A percentile compares a stretch with the other conserved stretches of the same genome.
phyloP scores from a whole-genome alignment of 192 early-diverging fungal genomes.

The Coemansia sp. region DNA sequence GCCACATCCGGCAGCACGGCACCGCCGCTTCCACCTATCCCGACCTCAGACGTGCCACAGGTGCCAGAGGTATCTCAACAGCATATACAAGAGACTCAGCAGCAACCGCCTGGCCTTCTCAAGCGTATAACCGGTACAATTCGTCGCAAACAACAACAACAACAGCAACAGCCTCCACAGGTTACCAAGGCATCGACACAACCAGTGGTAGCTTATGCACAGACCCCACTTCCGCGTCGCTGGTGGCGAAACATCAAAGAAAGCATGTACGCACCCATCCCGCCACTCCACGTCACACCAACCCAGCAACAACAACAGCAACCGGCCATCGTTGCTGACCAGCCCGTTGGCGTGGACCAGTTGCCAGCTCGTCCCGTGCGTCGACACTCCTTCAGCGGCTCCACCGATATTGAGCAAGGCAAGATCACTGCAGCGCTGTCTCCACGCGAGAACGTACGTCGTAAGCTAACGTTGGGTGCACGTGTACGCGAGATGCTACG shows the following conservation, averaged over 20 bases:
- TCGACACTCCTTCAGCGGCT: slow-evolving; percentile 51
- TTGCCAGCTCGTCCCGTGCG: slow-evolving; percentile 27
- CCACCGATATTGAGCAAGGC: slow-evolving; percentile 46
- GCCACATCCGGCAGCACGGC: slow-evolving; percentile 27
- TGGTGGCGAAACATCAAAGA: slow-evolving; percentile 56
- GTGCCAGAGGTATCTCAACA: not conserved
- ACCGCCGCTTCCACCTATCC: slow-evolving; percentile 43
- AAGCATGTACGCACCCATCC: slow-evolving; percentile 53
- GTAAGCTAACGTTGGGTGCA: slow-evolving; percentile 39
- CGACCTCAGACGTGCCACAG: not conserved
- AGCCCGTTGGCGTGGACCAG: not conserved
- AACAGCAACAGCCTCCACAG: slow-evolving; percentile 4
- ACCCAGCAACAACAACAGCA: slow-evolving; percentile 6
- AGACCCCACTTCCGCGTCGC: slow-evolving; percentile 43
- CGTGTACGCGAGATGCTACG: slow-evolving; percentile 39
- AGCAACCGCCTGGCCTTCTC: slow-evolving; percentile 19
- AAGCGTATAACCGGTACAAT: slow-evolving; percentile 37
- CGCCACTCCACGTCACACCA: slow-evolving; percentile 33
- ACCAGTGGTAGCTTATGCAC: slow-evolving; percentile 1
- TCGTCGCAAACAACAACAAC: slow-evolving; percentile 18
- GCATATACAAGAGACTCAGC: not conserved
- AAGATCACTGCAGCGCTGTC: slow-evolving; percentile 37
- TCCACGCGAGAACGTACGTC: slow-evolving; percentile 38
- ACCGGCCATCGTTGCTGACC: no score
- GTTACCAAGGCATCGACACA: not conserved